Evolutionary conservation across 2,329 filamentous ascomycete genomes (phyloP).

Genomic region (Cercospora sp.): DNA sequence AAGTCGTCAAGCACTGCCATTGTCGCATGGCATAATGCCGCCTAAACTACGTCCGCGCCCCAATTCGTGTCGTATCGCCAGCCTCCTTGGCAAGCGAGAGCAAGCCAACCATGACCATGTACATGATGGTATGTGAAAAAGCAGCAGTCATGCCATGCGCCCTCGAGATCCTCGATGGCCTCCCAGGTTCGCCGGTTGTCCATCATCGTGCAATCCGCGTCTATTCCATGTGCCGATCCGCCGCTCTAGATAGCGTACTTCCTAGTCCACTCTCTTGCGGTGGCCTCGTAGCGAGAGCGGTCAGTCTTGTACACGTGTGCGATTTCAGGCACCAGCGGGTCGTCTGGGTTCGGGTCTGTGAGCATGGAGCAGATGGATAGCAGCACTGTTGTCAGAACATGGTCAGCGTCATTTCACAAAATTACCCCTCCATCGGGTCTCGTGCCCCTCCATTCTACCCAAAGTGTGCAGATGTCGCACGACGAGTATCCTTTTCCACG

Average conservation of each 20-base stretch:
- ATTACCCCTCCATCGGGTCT: constrained; percentile 24
- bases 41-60: constrained; percentile 18
- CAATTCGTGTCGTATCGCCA: constrained; percentile 11
- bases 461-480: not conserved
- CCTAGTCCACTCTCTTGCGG: constrained; percentile 95
- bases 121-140: constrained; percentile 7
- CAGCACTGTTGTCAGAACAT: constrained; percentile 62
- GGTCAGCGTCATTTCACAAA: constrained; percentile 27
- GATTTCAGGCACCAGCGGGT: constrained; percentile 97
- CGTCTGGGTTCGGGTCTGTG: constrained; percentile 98
- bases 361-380: constrained; percentile 99
- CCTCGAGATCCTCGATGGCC: constrained; percentile 18
- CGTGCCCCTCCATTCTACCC: constrained; percentile 4
- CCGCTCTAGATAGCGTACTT: constrained; percentile 89
- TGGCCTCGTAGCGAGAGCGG: constrained; percentile 90
- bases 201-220: constrained; percentile 6
- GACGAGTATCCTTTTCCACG: constrained; percentile 2
- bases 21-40: constrained; percentile 19
- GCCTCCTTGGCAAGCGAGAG: constrained; percentile 6
- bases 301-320: constrained; percentile 99
- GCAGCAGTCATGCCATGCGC: constrained; percentile 16
- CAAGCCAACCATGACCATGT: constrained; percentile 6
- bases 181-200: constrained; percentile 8
- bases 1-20: constrained; percentile 20
- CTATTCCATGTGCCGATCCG: not conserved